These are phyloP conservation scores for Aspergillaceae sp. DNA, from an alignment of 2,329 filamentous ascomycete genomes.

Conservation along the genomic window DNA sequence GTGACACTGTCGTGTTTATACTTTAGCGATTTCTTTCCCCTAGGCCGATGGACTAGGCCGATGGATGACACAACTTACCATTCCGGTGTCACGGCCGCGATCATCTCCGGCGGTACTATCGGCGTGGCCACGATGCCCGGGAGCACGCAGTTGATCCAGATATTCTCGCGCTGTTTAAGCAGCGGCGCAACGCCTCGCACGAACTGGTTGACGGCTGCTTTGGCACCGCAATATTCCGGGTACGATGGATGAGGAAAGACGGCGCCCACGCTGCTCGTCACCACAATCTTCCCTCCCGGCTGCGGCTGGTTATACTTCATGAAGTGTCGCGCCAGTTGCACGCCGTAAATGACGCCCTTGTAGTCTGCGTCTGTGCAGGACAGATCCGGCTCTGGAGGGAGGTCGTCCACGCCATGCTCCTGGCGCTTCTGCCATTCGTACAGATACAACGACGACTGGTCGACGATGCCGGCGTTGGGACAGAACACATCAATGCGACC, in stretches of 20 bases:
- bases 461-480: slow-evolving; percentile 45
- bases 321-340: slow-evolving; percentile 44
- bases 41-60: not conserved
- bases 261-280: slow-evolving; percentile 37
- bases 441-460: slow-evolving; percentile 40
- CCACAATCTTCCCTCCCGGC: slow-evolving; percentile 38
- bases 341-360: slow-evolving; percentile 45
- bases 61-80: slow-evolving; percentile 10
- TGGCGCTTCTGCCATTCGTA: slow-evolving; percentile 19
- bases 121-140: slow-evolving; percentile 42
- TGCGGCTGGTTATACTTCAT: slow-evolving; percentile 41
- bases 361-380: slow-evolving; percentile 43
- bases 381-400: slow-evolving; percentile 40
- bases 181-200: slow-evolving; percentile 33
- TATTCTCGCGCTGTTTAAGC: slow-evolving; percentile 40
- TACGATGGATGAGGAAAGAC: slow-evolving; percentile 38
- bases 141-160: slow-evolving; percentile 42
- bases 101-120: slow-evolving; percentile 39
- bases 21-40: not conserved
- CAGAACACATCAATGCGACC: slow-evolving; percentile 42
- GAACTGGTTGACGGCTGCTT: slow-evolving; percentile 40
- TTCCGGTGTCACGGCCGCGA: slow-evolving; percentile 32
- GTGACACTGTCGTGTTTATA: slow-evolving; percentile 24
- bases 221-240: slow-evolving; percentile 46
- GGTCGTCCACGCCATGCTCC: slow-evolving; percentile 18